Evolutionary conservation across 169 alveolate genomes (phyloP), one percentile per base, ranked within the genome.

Genomic region (Cryptosporidium sp.): DNA sequence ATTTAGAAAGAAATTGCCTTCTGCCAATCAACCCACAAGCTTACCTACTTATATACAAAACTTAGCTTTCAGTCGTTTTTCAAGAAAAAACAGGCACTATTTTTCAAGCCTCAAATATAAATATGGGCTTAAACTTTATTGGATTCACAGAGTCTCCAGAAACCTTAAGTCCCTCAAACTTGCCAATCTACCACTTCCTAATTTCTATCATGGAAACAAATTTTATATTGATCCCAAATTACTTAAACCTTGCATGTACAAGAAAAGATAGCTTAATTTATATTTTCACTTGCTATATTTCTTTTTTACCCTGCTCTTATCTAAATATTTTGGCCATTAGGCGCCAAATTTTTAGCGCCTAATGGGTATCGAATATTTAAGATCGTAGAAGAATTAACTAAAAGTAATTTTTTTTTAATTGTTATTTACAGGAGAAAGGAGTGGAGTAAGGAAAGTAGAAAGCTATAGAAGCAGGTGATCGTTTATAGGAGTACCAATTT

Each of bases 191-290:
- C 2, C 67, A 9, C 31, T 16, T 26, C 37, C 14, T 26, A n/a
- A n/a, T 26, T 55, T 14, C 0, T 9, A n/a, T 21, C 16, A 6
- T n/a, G 67, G 10, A 23, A 48, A 18, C 6, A 7, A 23, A n/a
- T 18, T 29, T 18, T 12, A 80, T 3, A 80, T 80, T 12, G 68
- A 65, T 43, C 67, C 45, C 23, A 23, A 33, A 18, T 12, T 93
- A 35, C 74, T 93, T 12, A 45, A 58, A 26, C 95, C 95, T 12
- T 93, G 95, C 58, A 51, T 86, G 69, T 93, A 93, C 35, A 93
- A 91, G 26, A 85, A 85, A 16, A 48, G 95, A 68, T 93, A 80
- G 59, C 35, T 31, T 67, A 9, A 37, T 23, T 35, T 26, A 55
- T 26, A 23, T 26, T 26, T 26, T 5, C 14, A 8, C 8, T 55